phyloP scores from a whole-genome alignment of 495 filamentous ascomycete species.

The Glonium stellatum region DNA sequence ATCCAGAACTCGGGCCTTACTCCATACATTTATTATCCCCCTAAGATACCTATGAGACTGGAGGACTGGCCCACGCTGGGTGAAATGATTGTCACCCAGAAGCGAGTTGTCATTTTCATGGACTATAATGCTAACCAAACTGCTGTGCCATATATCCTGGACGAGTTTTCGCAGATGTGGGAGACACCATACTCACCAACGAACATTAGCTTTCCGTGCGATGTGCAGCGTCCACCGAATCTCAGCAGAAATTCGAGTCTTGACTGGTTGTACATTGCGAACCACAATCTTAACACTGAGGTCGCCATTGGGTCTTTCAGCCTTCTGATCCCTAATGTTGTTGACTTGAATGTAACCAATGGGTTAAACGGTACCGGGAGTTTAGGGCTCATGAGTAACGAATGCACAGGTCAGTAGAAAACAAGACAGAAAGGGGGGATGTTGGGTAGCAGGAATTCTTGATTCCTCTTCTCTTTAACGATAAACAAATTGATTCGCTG shows the following conservation, averaged over 20 bases:
- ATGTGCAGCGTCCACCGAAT: constrained; percentile 52
- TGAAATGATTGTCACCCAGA: constrained; percentile 64
- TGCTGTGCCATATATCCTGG: constrained; percentile 59
- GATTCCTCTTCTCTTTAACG: background rate
- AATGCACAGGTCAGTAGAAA: constrained; percentile 54
- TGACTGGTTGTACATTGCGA: constrained; percentile 75
- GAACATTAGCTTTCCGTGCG: constrained; percentile 53
- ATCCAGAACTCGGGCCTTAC: constrained; percentile 63
- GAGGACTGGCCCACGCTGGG: constrained; percentile 80
- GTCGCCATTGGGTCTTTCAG: constrained; percentile 49
- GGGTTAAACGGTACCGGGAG: constrained; percentile 57
- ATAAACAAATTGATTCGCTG: background rate
- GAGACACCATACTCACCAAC: constrained; percentile 62
- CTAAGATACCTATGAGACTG: constrained; percentile 59
- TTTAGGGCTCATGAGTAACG: constrained; percentile 59
- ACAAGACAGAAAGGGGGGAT: background rate
- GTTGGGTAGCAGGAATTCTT: background rate
- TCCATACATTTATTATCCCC: constrained; percentile 64
- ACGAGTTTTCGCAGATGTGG: constrained; percentile 61
- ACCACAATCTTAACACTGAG: constrained; percentile 83
- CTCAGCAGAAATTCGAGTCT: constrained; percentile 46
- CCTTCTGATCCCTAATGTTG: constrained; percentile 70
- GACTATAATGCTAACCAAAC: constrained; percentile 83
- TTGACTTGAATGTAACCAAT: constrained; percentile 63
- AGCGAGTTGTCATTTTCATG: constrained; percentile 59